These are phyloP conservation scores for Vitis cinerea DNA, from an alignment of 164 flowering plant genomes.

Conservation along the genomic window DNA sequence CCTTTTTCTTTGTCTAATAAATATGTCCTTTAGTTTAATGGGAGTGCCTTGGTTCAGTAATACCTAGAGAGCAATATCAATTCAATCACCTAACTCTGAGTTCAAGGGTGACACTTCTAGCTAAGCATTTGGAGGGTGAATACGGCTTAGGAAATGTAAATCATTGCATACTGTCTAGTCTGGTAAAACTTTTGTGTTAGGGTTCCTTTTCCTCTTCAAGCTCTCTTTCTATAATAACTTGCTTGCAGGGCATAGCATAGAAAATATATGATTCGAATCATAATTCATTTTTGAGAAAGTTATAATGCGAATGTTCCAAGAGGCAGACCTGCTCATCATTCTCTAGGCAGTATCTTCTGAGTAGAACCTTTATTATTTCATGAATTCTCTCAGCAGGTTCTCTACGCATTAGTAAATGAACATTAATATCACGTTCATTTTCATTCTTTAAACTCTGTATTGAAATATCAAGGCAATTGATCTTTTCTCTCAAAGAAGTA, in stretches of 20 bases:
- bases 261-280: neutral
- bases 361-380: conserved; percentile 39
- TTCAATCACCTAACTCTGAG: too few species aligned
- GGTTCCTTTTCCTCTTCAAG: too few species aligned
- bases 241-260: too few species aligned
- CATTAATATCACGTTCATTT: conserved; percentile 16
- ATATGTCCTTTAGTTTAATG: too few species aligned
- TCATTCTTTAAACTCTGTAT: conserved; percentile 24
- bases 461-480: conserved; percentile 22
- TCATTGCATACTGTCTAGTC: too few species aligned
- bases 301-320: neutral
- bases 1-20: too few species aligned
- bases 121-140: too few species aligned
- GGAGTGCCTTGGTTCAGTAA: too few species aligned
- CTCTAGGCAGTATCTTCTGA: conserved; percentile 9
- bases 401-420: conserved; percentile 11
- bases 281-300: conserved; percentile 1
- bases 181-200: too few species aligned
- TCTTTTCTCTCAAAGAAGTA: conserved; percentile 33
- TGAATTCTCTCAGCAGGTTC: conserved; percentile 33
- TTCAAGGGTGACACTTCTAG: too few species aligned
- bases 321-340: conserved; percentile 35
- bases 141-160: too few species aligned
- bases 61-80: too few species aligned
- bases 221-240: neutral